A percentile compares a stretch with the other conserved stretches of the same genome.
These are phyloP conservation scores for Balamuthia mandrillaris DNA, from an alignment of 208 protist genomes.

Conservation along the genomic window DNA sequence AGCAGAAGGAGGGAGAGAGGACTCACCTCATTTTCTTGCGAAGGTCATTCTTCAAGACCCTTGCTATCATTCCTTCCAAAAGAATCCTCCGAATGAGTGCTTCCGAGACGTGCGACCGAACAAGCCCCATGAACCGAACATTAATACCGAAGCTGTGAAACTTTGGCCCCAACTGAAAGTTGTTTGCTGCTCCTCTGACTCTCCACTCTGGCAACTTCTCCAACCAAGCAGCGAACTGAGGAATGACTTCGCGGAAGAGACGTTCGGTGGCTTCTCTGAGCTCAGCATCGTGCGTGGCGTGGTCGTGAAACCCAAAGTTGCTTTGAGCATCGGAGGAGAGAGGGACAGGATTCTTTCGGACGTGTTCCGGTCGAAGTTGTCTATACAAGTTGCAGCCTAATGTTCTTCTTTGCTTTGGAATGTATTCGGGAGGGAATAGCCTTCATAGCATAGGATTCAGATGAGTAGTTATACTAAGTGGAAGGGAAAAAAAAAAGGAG, in stretches of 20 bases:
- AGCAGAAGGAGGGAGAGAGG: too few species aligned
- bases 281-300: not conserved
- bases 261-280: slow-evolving; percentile 1
- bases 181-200: too few species aligned
- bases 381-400: slow-evolving; percentile 15
- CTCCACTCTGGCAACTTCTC: not conserved
- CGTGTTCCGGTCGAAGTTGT: not conserved
- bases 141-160: slow-evolving; percentile 13
- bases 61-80: too few species aligned
- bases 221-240: not conserved
- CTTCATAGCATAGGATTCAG: too few species aligned
- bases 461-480: too few species aligned
- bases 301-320: not conserved
- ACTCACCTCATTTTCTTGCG: too few species aligned
- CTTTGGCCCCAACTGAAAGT: not conserved
- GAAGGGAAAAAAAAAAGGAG: too few species aligned
- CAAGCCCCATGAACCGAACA: not conserved
- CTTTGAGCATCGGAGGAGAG: not conserved
- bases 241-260: slow-evolving; percentile 10
- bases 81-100: too few species aligned
- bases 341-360: not conserved
- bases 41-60: too few species aligned
- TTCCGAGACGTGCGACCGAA: too few species aligned
- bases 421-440: too few species aligned
- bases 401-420: too few species aligned